Evolutionary conservation across 768 basidiomycete species (phyloP).

Genomic region (Suillus luteus): DNA sequence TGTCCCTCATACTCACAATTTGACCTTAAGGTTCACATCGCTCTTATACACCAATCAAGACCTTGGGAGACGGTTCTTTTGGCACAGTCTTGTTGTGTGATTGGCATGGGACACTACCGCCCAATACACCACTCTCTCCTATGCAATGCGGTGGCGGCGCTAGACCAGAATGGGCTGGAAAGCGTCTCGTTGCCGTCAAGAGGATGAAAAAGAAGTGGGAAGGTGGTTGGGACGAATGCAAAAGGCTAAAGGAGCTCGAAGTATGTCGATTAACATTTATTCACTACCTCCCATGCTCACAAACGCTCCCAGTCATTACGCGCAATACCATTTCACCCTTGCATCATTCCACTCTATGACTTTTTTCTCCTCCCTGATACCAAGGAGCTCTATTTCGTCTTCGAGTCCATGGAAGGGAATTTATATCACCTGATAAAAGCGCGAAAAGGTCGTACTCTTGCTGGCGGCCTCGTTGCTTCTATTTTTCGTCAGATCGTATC

Average conservation of each 20-base stretch:
- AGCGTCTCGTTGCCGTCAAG: slow-evolving; percentile 95
- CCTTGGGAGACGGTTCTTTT: slow-evolving; percentile 97
- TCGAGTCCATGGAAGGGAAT: slow-evolving; percentile 99
- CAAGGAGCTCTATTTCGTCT: slow-evolving; percentile 98
- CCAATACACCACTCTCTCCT: slow-evolving; percentile 86
- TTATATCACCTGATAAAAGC: slow-evolving; percentile 99
- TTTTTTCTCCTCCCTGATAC: slow-evolving; percentile 96
- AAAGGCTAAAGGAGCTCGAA: slow-evolving; percentile 92
- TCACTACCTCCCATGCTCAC: slow-evolving; percentile 19
- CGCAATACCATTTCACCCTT: slow-evolving; percentile 91
- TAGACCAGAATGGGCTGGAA: slow-evolving; percentile 91
- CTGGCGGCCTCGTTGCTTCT: slow-evolving; percentile 94
- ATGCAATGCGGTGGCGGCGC: slow-evolving; percentile 96
- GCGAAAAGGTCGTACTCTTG: slow-evolving; percentile 90
- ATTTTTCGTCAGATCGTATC: slow-evolving; percentile 91
- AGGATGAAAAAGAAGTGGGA: slow-evolving; percentile 98
- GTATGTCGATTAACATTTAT: slow-evolving; percentile 45
- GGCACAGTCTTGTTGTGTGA: slow-evolving; percentile 99
- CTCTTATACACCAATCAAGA: slow-evolving; percentile 93
- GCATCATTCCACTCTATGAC: slow-evolving; percentile 98
- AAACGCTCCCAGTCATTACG: slow-evolving; percentile 73
- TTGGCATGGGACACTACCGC: slow-evolving; percentile 95
- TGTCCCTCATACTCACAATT: slow-evolving; percentile 18
- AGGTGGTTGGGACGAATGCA: slow-evolving; percentile 98
- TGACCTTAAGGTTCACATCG: slow-evolving; percentile 68